These are phyloP conservation scores for Salicornia ramosissima DNA, from an alignment of 148 eudicot species.

Conservation along the genomic window DNA sequence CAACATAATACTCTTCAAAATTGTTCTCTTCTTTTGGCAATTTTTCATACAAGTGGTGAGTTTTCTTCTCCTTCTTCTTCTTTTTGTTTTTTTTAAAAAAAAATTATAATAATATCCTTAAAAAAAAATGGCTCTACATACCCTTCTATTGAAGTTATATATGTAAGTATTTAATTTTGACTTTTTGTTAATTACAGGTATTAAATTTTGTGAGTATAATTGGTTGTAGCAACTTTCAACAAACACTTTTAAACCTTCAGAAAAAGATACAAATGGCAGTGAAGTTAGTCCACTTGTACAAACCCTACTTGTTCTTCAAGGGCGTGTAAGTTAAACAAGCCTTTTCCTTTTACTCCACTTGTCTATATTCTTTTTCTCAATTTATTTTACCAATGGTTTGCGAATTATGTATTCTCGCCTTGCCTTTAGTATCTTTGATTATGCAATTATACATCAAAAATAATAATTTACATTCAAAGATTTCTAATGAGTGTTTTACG, in stretches of 20 bases:
- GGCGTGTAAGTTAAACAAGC: slow-evolving; percentile 9
- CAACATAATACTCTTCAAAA: not conserved
- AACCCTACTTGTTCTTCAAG: slow-evolving; percentile 25
- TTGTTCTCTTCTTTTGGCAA: not conserved
- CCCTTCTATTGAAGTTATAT: too few relatives aligned
- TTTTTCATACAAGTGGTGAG: not conserved
- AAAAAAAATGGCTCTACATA: too few relatives aligned
- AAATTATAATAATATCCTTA: too few relatives aligned
- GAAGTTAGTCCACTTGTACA: slow-evolving; percentile 17
- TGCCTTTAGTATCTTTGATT: not conserved
- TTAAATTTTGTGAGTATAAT: not conserved
- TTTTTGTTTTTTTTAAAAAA: not conserved
- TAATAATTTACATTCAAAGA: too few relatives aligned
- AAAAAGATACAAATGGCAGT: slow-evolving; percentile 10
- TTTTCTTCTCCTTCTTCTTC: not conserved
- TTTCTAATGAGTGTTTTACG: too few relatives aligned
- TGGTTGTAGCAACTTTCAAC: slow-evolving; percentile 3
- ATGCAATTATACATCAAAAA: too few relatives aligned
- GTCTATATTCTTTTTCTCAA: too few relatives aligned
- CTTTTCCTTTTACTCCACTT: too few relatives aligned
- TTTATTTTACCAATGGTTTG: too few relatives aligned
- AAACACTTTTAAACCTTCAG: not conserved
- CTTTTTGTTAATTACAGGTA: not conserved
- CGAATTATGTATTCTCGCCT: not conserved
- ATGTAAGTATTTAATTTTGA: not conserved